A percentile compares a stretch with the other conserved stretches of the same genome.
Conservation (phyloP, 1,284 basidiomycete genomes). For the Irpex sp. region DNA sequence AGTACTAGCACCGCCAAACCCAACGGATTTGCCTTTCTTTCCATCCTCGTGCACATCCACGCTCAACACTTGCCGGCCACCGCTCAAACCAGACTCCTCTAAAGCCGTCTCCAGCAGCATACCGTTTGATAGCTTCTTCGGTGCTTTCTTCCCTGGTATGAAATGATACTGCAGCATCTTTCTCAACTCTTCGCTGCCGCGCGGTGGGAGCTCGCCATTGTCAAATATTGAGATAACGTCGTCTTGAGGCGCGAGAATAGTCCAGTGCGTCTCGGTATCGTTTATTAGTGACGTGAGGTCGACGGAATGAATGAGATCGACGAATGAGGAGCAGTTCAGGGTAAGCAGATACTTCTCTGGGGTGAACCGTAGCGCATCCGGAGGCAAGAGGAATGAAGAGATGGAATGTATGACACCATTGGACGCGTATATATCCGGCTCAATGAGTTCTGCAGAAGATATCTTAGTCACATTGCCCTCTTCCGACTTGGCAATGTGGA, state of each 20-base stretch:
- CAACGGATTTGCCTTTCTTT: constrained; percentile 43
- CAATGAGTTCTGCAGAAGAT: constrained; percentile 61
- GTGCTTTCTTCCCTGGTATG: constrained; percentile 71
- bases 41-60: constrained; percentile 60
- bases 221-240: constrained; percentile 71
- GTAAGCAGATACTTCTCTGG: constrained; percentile 92
- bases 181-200: constrained; percentile 64
- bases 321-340: constrained; percentile 89
- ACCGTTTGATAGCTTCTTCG: constrained; percentile 67
- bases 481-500: constrained; percentile 55
- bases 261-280: constrained; percentile 65
- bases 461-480: constrained; percentile 50
- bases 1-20: constrained; percentile 83
- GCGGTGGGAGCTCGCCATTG: constrained; percentile 53
- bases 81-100: constrained; percentile 61
- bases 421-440: constrained; percentile 86
- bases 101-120: constrained; percentile 81
- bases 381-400: constrained; percentile 78
- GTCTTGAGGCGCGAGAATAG: constrained; percentile 87
- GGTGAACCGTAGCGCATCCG: constrained; percentile 74
- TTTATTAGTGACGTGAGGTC: constrained; percentile 79
- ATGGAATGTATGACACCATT: constrained; percentile 95
- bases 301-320: constrained; percentile 82
- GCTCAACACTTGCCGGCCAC: constrained; percentile 68
- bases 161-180: constrained; percentile 82